Conservation (phyloP, 352 stramenopile genomes). For the Phytophthora constricta region DNA sequence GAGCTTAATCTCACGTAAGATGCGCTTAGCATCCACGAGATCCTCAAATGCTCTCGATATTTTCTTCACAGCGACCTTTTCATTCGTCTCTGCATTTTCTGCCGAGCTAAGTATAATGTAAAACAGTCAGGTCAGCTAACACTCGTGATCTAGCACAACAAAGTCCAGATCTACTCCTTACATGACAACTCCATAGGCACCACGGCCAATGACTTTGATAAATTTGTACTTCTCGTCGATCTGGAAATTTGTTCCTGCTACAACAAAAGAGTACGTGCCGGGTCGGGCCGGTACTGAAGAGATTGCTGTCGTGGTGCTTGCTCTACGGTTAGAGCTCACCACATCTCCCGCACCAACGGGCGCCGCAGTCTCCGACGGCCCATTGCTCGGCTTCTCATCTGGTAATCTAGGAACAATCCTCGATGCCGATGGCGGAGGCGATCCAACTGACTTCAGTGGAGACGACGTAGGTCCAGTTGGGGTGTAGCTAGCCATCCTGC, state of each 20-base stretch:
- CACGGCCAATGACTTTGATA: constrained; percentile 95
- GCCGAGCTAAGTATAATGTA: constrained; percentile 56
- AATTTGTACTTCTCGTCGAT: constrained; percentile 95
- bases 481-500: constrained; percentile 35
- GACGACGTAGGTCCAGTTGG: constrained; percentile 27
- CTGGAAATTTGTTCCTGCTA: constrained; percentile 91
- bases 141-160: neutral
- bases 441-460: constrained; percentile 35
- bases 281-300: constrained; percentile 36
- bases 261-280: constrained; percentile 80
- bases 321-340: constrained; percentile 16
- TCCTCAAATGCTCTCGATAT: constrained; percentile 95
- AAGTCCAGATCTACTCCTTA: constrained; percentile 46
- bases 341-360: constrained; percentile 20
- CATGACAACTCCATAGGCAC: constrained; percentile 95
- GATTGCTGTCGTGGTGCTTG: constrained; percentile 11
- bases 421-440: constrained; percentile 12
- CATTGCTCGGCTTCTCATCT: constrained; percentile 6
- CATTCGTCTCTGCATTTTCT: constrained; percentile 79
- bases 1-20: constrained; percentile 97
- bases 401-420: constrained; percentile 22
- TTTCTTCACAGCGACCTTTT: constrained; percentile 91
- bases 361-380: constrained; percentile 20
- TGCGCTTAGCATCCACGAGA: constrained; percentile 99
- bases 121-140: constrained; percentile 1